Percentiles rank a stretch among this genome's conserved stretches.
Conservation (phyloP, 140 eudicot species). For the Erigeron philadelphicus region DNA sequence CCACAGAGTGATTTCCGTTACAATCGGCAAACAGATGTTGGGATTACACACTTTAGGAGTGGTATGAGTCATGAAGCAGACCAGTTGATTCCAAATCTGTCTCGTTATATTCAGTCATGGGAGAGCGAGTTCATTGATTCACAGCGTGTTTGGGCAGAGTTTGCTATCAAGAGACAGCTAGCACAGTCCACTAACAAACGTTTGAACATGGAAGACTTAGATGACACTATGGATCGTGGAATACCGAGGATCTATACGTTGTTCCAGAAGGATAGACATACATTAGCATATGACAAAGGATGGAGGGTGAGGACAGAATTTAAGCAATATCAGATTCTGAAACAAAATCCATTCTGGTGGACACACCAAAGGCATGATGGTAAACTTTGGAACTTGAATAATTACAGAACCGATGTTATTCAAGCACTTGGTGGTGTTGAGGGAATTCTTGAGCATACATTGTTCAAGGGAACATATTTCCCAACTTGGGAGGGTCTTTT, state of each 20-base stretch:
- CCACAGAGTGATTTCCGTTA: constrained; percentile 97
- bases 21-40: constrained; percentile 94
- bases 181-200: constrained; percentile 98
- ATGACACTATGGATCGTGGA: constrained; percentile 97
- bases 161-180: constrained; percentile 93
- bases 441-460: constrained; percentile 90
- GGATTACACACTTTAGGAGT: constrained; percentile 95
- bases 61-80: constrained; percentile 98
- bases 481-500: constrained; percentile 99
- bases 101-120: constrained; percentile 67
- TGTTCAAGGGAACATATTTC: constrained; percentile 96
- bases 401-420: constrained; percentile 90
- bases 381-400: constrained; percentile 91
- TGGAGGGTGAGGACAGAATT: constrained; percentile 96
- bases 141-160: constrained; percentile 98
- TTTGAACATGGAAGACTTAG: constrained; percentile 53
- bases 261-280: constrained; percentile 93
- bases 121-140: constrained; percentile 67
- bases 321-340: constrained; percentile 91
- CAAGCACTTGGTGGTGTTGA: constrained; percentile 98
- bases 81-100: constrained; percentile 87
- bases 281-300: constrained; percentile 93
- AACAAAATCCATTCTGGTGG: constrained; percentile 99
- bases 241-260: constrained; percentile 87
- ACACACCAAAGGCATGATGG: constrained; percentile 99